These are phyloP conservation scores for Nicotiana attenuata DNA, from an alignment of 257 asterid genomes.

Conservation along the genomic window DNA sequence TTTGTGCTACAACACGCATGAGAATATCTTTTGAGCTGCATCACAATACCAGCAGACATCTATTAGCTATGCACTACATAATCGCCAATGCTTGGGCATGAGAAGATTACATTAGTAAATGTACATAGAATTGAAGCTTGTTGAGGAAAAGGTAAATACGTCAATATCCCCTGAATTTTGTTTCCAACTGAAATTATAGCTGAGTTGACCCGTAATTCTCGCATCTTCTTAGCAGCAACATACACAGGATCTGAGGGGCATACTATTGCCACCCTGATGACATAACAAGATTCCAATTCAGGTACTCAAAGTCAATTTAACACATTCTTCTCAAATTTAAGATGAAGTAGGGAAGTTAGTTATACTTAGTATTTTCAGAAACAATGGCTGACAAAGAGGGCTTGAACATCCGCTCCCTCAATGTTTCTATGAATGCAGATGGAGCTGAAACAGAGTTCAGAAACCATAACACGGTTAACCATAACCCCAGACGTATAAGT, in stretches of 20 bases:
- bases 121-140: slow-evolving; percentile 5
- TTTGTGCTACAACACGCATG: slow-evolving; percentile 85
- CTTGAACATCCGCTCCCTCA: slow-evolving; percentile 91
- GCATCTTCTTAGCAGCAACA: slow-evolving; percentile 90
- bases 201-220: slow-evolving; percentile 77
- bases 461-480: neutral
- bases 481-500: slow-evolving; percentile 3
- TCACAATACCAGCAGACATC: slow-evolving; percentile 25
- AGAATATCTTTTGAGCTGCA: slow-evolving; percentile 84
- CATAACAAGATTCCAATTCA: slow-evolving; percentile 19
- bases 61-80: slow-evolving; percentile 13
- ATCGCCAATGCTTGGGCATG: slow-evolving; percentile 6
- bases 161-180: slow-evolving; percentile 83
- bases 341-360: slow-evolving; percentile 7
- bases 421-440: slow-evolving; percentile 72
- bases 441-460: slow-evolving; percentile 55
- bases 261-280: slow-evolving; percentile 66
- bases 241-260: slow-evolving; percentile 74
- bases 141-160: slow-evolving; percentile 42
- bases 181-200: slow-evolving; percentile 59
- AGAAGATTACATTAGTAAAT: slow-evolving; percentile 1
- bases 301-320: slow-evolving; percentile 11
- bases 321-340: slow-evolving; percentile 6
- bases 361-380: slow-evolving; percentile 66
- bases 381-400: slow-evolving; percentile 80